Evolutionary conservation across 306 rosid species (phyloP), one percentile per base, ranked within the genome.

Genomic region (Glycine tomentella): DNA sequence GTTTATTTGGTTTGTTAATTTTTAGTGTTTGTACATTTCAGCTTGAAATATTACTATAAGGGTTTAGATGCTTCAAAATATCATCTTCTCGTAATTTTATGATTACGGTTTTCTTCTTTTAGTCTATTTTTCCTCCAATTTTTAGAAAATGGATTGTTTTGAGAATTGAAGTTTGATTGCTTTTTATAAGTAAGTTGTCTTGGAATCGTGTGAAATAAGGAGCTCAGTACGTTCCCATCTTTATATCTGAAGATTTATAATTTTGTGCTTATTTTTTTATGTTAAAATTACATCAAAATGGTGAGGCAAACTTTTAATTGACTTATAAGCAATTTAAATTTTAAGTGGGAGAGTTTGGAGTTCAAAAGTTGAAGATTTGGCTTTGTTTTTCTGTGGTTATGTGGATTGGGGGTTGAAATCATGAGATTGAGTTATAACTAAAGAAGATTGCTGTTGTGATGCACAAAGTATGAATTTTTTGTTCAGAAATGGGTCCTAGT

Each of bases 111-210:
- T 44, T 66, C 9, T 1, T 10, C 0, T 65, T 46, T 71, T 61
- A 1, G 8, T 9, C 15, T 14, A 17, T 57, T 58, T 76, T 65
- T 49, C 38, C 25, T 63, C 52, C 3, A 36, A n/a, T 78, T 76
- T 76, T 46, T 14, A 13, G 80, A 40, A 20, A 33, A 58, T 50
- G 87, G 14, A 80, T 49, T 73, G 63, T 31, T 72, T 62, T 62
- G 5, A 8, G 40, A 44, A 73, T 48, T 52, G 15, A 64, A 36
- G 40, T 79, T 59, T 68, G 78, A 25, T 46, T 55, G 64, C 55
- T 56, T 38, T 38, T 4, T 38, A 38, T 38, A 38, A 38, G 42
- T 38, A 38, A 38, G 42, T 38, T 38, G 42, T 38, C 42, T 38
- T 4, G 42, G 42, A 38, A 38, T 38, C 42, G 42, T 38, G 6